phyloP scores from a whole-genome alignment of 768 basidiomycete genomes.

The Boletus rubroflammeus region DNA sequence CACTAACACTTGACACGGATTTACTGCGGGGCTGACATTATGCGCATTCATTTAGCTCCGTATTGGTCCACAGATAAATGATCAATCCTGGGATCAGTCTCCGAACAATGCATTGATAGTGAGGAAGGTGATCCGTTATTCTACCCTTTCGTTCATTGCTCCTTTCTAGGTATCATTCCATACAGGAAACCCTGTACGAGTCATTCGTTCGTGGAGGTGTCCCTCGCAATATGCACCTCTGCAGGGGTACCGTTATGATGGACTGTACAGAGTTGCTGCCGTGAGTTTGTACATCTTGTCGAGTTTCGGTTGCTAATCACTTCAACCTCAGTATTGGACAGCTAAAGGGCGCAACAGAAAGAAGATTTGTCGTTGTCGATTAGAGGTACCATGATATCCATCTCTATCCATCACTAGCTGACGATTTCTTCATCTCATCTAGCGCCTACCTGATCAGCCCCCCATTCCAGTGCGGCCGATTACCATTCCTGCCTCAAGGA shows the following conservation, averaged over 20 bases:
- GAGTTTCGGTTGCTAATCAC: neutral
- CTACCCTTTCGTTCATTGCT: neutral
- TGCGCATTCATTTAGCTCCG: conserved; percentile 4
- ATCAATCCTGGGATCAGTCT: conserved; percentile 21
- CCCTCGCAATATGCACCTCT: conserved; percentile 27
- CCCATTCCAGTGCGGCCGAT: conserved; percentile 13
- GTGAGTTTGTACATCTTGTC: conserved; percentile 9
- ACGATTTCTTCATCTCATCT: neutral
- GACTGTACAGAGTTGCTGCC: conserved; percentile 23
- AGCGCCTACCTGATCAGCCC: conserved; percentile 29
- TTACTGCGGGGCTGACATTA: neutral
- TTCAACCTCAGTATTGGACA: conserved; percentile 19
- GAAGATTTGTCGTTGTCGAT: conserved; percentile 23
- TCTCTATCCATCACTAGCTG: neutral
- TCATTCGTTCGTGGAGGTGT: conserved; percentile 22
- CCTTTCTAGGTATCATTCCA: conserved; percentile 18
- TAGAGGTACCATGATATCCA: conserved; percentile 17
- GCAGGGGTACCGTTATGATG: conserved; percentile 30
- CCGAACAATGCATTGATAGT: conserved; percentile 21
- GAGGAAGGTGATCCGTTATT: neutral
- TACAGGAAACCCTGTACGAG: conserved; percentile 22
- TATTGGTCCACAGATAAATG: conserved; percentile 19
- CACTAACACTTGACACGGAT: neutral
- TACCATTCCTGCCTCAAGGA: neutral
- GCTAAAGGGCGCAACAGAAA: conserved; percentile 11